Percentiles rank a stretch among this genome's conserved stretches.
phyloP scores from a whole-genome alignment of 1,139 yeast genomes.

The Taphrina deformans region DNA sequence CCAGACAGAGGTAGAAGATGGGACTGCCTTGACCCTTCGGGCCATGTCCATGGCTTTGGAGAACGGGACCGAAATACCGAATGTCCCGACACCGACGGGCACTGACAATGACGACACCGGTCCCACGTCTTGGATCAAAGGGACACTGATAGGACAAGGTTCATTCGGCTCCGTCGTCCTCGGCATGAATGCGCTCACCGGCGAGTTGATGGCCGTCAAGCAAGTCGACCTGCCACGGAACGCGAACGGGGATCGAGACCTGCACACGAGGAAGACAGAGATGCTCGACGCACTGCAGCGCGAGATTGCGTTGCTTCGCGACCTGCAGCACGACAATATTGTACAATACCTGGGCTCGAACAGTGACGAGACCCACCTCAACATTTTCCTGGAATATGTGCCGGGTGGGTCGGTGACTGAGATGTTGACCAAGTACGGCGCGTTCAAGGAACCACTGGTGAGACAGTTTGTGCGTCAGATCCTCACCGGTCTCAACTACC shows the following conservation, averaged over 20 bases:
- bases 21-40: not conserved
- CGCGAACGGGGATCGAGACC: constrained; percentile 48
- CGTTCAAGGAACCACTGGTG: constrained; percentile 76
- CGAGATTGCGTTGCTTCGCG: constrained; percentile 92
- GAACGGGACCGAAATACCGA: constrained; percentile 46
- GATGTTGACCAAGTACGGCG: constrained; percentile 77
- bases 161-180: constrained; percentile 95
- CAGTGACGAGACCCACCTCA: constrained; percentile 34
- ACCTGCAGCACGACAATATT: constrained; percentile 87
- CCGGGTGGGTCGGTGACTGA: constrained; percentile 97
- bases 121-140: constrained; percentile 86
- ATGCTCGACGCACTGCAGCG: constrained; percentile 81
- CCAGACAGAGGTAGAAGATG: constrained; percentile 38
- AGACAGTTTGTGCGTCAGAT: constrained; percentile 77
- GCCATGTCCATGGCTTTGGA: constrained; percentile 36
- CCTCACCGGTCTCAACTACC: constrained; percentile 74
- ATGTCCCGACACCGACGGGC: constrained; percentile 50
- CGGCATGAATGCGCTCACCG: constrained; percentile 92
- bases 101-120: constrained; percentile 53
- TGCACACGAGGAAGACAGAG: constrained; percentile 53
- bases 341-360: constrained; percentile 69
- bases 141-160: constrained; percentile 94
- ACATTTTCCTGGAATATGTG: constrained; percentile 69
- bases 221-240: constrained; percentile 74
- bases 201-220: constrained; percentile 98